phyloP scores from a whole-genome alignment of 2,329 filamentous ascomycete species.

The Aschersonia sp. region DNA sequence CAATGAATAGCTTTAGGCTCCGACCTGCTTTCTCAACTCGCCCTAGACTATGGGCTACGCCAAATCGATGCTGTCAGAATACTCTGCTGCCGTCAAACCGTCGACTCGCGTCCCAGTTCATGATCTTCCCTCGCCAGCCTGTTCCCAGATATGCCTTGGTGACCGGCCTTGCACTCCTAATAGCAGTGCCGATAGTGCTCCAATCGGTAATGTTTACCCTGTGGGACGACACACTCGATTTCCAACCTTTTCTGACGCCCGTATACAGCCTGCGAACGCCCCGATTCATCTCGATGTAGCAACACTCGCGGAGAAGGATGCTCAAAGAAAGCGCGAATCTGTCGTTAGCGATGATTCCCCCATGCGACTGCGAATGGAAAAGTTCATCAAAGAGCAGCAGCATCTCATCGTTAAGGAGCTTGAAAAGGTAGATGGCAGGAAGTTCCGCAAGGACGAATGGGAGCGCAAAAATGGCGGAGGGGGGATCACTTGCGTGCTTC shows the following conservation, averaged over 20 bases:
- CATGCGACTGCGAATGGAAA: constrained; percentile 96
- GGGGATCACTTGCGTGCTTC: constrained; percentile 85
- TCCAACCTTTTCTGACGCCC: not conserved
- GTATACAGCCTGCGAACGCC: constrained; percentile 24
- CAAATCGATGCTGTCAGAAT: not conserved
- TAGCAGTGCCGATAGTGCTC: constrained; percentile 1
- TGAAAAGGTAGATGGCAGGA: constrained; percentile 67
- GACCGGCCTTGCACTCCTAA: not conserved
- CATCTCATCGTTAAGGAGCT: constrained; percentile 73
- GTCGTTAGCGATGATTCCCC: constrained; percentile 61
- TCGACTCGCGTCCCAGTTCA: not conserved
- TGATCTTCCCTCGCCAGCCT: not conserved
- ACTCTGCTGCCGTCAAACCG: not conserved
- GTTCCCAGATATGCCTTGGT: not conserved
- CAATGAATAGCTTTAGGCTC: not conserved
- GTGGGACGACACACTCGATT: too few relatives aligned
- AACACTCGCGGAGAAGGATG: constrained; percentile 75
- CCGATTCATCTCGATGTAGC: constrained; percentile 41
- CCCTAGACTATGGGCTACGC: not conserved
- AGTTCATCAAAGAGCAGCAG: constrained; percentile 88
- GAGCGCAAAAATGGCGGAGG: constrained; percentile 76
- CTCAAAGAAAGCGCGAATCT: constrained; percentile 59
- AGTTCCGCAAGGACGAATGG: constrained; percentile 80
- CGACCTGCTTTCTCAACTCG: not conserved
- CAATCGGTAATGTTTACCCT: constrained; percentile 1